Base-by-base conservation (phyloP, 495 filamentous ascomycete genomes). In the Lentithecium fluviatile region DNA sequence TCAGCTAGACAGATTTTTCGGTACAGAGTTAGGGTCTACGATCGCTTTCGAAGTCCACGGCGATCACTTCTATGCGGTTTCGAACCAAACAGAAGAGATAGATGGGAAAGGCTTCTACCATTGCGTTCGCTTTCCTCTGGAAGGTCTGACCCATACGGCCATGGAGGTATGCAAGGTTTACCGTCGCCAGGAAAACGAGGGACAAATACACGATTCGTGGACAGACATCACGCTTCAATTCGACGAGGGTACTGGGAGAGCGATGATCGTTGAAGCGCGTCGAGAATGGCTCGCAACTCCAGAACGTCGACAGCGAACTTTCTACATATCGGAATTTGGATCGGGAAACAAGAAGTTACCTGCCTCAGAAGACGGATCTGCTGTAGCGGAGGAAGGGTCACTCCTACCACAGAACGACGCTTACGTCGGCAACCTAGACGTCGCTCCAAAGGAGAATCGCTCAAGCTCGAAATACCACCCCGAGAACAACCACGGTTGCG, bases 201-300 rank as follows among this genome's bases (percentile, higher is more conserved):
- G 89, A 0, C 85, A 87, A 2, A 85, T 92, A 56, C 86, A 91
- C 64, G 87, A 92, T 66, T 79, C 85, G 17, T 92, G 88, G 87
- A 85, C 83, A 0, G 82, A 85, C 56, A 74, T 92, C 5, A 81
- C 79, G 1, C 73, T 91, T 1, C 79, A 84, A 21, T 77, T 75
- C 45, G 85, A 91, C 56, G 86, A 92, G 62, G 64, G 68, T 10
- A 84, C 82, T 0, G 80, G 81, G 0, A 68, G 79, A 46, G 73
- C 88, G n/a, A 77, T 80, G 42, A 87, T 90, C 45, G 68, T 88
- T 7, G 89, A 93, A 71, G 80, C 83, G 45, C 80, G 89, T 8
- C 84, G 83, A 34, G 88, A 93, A 71, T 91, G 86, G 85, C 77
- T 78, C 15, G 60, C 74, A 20, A 82, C 82, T 2, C 77, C 76